Evolutionary conservation across 2,329 filamentous ascomycete species (phyloP), one percentile per base, ranked within the genome.

Genomic region (Trichoderma citrinoviride): DNA sequence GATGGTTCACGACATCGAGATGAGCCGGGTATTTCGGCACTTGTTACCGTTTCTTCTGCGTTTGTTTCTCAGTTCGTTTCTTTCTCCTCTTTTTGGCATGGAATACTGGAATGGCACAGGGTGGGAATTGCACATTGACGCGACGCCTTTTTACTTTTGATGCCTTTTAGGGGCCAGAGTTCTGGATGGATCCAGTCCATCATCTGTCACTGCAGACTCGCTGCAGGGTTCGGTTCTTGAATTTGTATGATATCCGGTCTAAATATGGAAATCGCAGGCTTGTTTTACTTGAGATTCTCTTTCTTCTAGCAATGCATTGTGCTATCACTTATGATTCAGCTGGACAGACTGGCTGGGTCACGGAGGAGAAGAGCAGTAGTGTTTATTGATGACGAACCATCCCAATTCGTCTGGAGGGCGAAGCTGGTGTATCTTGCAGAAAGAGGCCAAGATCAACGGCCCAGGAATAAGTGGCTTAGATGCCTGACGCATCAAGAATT

Each of bases 221-320:
- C 37, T 54, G 49, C 58, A 37, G 25, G 43, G 25, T 56, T 53
- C 14, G 53, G 25, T 37, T 62, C 19, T 46, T 37, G 19, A 44
- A 46, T 62, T 40, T 62, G 49, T 62, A 62, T 62, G 47, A 62
- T 62, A 62, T 62, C 60, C 40, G 40, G 49, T 54, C 14, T 23
- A 41, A 61, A 29, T 61, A 49, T 49, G 52, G 23, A 64, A 60
- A 55, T 63, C 37, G 60, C 60, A 50, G 29, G 12, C 43, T 40
- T 60, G 17, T 27, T 54, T 25, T 43, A 19, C 44, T 21, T 33
- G n/a, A n/a, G n/a, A n/a, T 27, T 25, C 19, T 43, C 3, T 3
- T 21, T 55, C 19, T 2, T 8, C 46, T 14, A n/a, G 3, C n/a
- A 17, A 12, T 17, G 12, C 7, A 7, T 4, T 7, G 21, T 6